Conservation (phyloP, 352 stramenopile genomes). For the Phytophthora europaea region DNA sequence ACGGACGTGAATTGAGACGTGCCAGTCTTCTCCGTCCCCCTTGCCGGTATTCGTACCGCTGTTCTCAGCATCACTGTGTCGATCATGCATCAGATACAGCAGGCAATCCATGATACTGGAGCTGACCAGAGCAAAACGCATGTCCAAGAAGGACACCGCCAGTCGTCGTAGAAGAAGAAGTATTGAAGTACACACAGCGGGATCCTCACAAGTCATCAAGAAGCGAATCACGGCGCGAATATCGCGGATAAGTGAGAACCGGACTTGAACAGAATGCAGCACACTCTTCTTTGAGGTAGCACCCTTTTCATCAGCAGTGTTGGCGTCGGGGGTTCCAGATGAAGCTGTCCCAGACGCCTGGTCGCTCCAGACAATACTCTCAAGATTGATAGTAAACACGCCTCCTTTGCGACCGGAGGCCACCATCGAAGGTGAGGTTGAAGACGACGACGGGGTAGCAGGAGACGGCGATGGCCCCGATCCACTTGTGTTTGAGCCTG, state of each 20-base stretch:
- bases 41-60: slow-evolving; percentile 2
- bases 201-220: slow-evolving; percentile 66
- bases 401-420: slow-evolving; percentile 55
- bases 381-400: slow-evolving; percentile 80
- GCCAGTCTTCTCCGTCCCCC: slow-evolving; percentile 4
- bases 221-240: slow-evolving; percentile 74
- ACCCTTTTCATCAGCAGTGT: slow-evolving; percentile 33
- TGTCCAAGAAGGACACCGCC: slow-evolving; percentile 75
- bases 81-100: slow-evolving; percentile 64
- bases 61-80: slow-evolving; percentile 14
- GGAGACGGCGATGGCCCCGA: slow-evolving; percentile 17
- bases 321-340: slow-evolving; percentile 25
- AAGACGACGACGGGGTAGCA: slow-evolving; percentile 31
- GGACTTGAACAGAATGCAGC: slow-evolving; percentile 64
- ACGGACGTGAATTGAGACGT: slow-evolving; percentile 43
- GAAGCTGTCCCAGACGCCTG: slow-evolving; percentile 36
- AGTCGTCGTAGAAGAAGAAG: slow-evolving; percentile 69
- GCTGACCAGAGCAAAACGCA: slow-evolving; percentile 78
- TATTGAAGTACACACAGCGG: slow-evolving; percentile 57
- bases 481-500: slow-evolving; percentile 21
- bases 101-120: slow-evolving; percentile 83
- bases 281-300: slow-evolving; percentile 34
- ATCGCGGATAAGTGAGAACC: slow-evolving; percentile 79
- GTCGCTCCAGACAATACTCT: slow-evolving; percentile 89
- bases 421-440: slow-evolving; percentile 32